Evolutionary conservation across 345 rosid genomes (phyloP).

Genomic region (Ailanthus altissimus): DNA sequence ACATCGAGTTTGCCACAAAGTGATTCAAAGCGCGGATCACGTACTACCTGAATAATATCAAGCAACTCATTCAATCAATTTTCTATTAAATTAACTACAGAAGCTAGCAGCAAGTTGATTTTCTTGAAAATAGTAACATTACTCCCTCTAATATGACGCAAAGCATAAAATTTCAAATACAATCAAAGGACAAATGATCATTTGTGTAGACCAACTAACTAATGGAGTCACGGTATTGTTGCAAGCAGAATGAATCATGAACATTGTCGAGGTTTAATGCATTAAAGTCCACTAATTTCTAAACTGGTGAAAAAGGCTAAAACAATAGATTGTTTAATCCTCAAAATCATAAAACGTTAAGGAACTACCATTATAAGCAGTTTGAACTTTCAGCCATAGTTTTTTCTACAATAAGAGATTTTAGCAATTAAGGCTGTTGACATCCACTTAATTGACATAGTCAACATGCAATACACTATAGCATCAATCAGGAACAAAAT

Average conservation of each 20-base stretch:
- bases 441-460: no score
- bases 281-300: neutral
- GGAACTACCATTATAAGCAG: neutral
- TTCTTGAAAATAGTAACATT: neutral
- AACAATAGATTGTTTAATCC: neutral
- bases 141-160: neutral
- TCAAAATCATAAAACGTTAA: neutral
- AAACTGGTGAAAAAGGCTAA: neutral
- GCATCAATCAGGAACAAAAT: no score
- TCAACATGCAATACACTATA: no score
- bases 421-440: no score
- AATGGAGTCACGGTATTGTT: neutral
- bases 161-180: neutral
- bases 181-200: neutral
- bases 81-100: neutral
- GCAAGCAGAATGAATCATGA: neutral
- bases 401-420: no score
- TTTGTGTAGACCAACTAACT: neutral
- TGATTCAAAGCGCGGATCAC: constrained; percentile 84
- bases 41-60: constrained; percentile 40
- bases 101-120: neutral
- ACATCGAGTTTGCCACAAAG: constrained; percentile 60
- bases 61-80: neutral
- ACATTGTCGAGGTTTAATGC: neutral
- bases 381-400: neutral